Conservation (phyloP, 305 asterid species). For the Fraxinus albicans region DNA sequence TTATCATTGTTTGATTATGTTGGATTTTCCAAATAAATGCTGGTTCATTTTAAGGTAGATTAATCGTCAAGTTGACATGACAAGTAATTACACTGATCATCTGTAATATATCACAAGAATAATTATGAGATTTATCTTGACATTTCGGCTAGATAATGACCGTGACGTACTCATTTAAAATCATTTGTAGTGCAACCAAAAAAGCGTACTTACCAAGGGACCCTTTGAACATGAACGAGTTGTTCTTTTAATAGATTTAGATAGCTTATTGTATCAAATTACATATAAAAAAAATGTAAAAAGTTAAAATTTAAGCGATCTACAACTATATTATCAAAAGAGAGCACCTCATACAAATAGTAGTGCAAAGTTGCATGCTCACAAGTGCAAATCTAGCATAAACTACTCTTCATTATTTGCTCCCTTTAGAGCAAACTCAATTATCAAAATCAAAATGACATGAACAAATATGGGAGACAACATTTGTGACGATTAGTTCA, state of each 20-base stretch:
- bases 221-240: background rate
- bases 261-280: too few species aligned
- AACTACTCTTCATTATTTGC: background rate
- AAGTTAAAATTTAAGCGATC: too few species aligned
- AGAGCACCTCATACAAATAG: too few species aligned
- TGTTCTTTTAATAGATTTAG: too few species aligned
- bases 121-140: background rate
- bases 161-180: background rate
- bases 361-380: background rate
- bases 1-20: background rate
- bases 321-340: too few species aligned
- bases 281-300: too few species aligned
- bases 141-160: background rate
- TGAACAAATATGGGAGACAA: background rate
- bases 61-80: background rate
- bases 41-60: background rate
- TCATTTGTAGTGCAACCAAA: background rate
- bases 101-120: background rate
- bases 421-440: background rate
- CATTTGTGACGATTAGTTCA: too few species aligned
- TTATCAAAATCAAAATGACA: background rate
- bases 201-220: background rate
- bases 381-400: background rate
- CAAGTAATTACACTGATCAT: background rate
- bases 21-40: background rate